Evolutionary conservation across 495 filamentous ascomycete species (phyloP), one percentile per base, ranked within the genome.

Genomic region (Neurospora cerealis): DNA sequence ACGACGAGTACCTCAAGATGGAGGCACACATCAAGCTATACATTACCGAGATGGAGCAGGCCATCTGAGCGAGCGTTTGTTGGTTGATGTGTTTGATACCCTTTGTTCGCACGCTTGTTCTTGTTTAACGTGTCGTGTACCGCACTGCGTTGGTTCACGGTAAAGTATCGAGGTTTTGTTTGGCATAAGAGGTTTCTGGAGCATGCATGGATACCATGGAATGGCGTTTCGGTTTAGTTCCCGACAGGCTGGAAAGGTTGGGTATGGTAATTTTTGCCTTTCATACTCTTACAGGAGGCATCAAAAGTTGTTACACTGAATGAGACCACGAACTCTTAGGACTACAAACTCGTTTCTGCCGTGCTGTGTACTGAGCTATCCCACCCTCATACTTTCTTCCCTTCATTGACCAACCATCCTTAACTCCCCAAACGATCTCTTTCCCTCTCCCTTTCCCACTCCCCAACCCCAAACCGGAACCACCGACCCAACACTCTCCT

Each of bases 31-130:
- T 99, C 80, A 95, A 93, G 82, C 86, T 97, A 73, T 99, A 99
- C 85, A 96, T 98, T 80, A 97, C 91, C 36, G 95, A 98, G 87
- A 97, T 99, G 94, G 96, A 98, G 81, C 95, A 98, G 83, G 90
- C 89, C 74, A 87, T 95, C 74, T 93, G 79, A 91, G 72, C 40
- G 9, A 15, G 44, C 3, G 44, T 66, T 36, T 70, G 70, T 71
- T 71, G 54, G 54, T 34, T 17, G 54, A 34, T 34, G 34, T 28
- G 28, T 41, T 74, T 17, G 28, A 62, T 62, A 62, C 54, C 54
- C 24, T 62, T 62, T 62, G 28, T 62, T 19, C 24, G 54, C 54
- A 34, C 28, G 34, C 3, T 34, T 62, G 54, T 62, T 62, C 54
- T 62, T 66, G 7, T 66, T 73, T 66, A 10, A 36, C 5, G 54